Evolutionary conservation across 2,329 filamentous ascomycete species (phyloP), one percentile per base, ranked within the genome.

Genomic region (Ceratocystiopsis sp.): DNA sequence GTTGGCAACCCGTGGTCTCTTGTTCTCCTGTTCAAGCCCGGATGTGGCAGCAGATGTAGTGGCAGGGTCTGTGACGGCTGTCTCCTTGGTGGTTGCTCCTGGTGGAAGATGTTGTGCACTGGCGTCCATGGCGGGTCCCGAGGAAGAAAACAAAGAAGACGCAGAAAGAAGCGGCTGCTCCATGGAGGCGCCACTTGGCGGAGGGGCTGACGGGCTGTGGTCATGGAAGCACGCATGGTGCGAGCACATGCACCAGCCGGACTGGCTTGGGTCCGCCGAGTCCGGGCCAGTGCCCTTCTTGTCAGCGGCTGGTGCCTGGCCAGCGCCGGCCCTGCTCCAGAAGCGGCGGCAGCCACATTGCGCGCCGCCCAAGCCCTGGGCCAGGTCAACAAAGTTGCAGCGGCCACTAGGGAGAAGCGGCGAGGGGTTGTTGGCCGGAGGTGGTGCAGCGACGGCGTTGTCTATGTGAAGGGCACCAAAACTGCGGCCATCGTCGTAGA

Each of bases 161-260:
- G n/a, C 42, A 38, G 3, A 34, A 47, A 4, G 44, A 32, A 16
- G 39, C 34, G 34, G 37, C 25, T 42, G 43, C 11, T 37, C 16
- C 17, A 46, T 46, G 3, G 52, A 50, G 1, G 46, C 42, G 32
- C 34, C 37, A 7, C 45, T 59, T 57, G 41, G 48, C 45, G 39
- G 56, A 47, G 44, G 56, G 1, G 39, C 35, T 11, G 44, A 38
- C 17, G 44, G 57, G 25, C 53, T 57, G 50, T 74, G 64, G 54
- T 75, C 72, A 48, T 77, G 73, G 48, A 65, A 77, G 55, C 73
- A 77, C 42, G 73, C 73, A 56, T 77, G 73, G 50, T 77, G 73
- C 42, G 68, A 69, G 52, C 73, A 77, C 72, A 76, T 75, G 58
- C 73, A 77, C 63, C 66, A 73, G 46, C 61, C 60, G 25, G 61